Conservation (phyloP, 805 yeast species). For the Myxozyma lipomycoides region DNA sequence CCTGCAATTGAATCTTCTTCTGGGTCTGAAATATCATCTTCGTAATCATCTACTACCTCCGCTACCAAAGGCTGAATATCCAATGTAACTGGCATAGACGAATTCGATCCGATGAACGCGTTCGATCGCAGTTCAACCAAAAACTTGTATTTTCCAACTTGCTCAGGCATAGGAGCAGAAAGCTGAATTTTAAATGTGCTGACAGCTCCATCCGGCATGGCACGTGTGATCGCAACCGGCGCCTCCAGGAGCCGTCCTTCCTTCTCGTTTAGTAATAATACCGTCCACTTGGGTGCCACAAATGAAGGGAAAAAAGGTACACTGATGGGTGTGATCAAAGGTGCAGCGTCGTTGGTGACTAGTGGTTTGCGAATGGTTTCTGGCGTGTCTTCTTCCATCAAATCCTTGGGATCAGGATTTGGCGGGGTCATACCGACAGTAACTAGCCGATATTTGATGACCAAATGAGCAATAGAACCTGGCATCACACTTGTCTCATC, state of each 20-base stretch:
- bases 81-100: slow-evolving; percentile 67
- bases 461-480: slow-evolving; percentile 67
- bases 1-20: slow-evolving; percentile 75
- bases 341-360: slow-evolving; percentile 60
- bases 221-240: slow-evolving; percentile 52
- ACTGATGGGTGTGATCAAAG: slow-evolving; percentile 59
- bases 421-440: slow-evolving; percentile 51
- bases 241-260: slow-evolving; percentile 77
- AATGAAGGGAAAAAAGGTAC: slow-evolving; percentile 74
- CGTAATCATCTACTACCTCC: slow-evolving; percentile 7
- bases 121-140: slow-evolving; percentile 66
- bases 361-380: slow-evolving; percentile 72
- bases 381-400: slow-evolving; percentile 57
- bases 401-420: slow-evolving; percentile 25
- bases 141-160: slow-evolving; percentile 61
- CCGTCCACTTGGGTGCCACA: slow-evolving; percentile 56
- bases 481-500: slow-evolving; percentile 76
- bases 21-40: slow-evolving; percentile 45
- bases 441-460: slow-evolving; percentile 67
- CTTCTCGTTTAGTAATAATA: slow-evolving; percentile 63
- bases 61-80: slow-evolving; percentile 58
- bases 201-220: slow-evolving; percentile 55
- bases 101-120: slow-evolving; percentile 77
- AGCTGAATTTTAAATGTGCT: slow-evolving; percentile 75
- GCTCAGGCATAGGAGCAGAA: slow-evolving; percentile 72